Conservation (phyloP, 2,329 filamentous ascomycete species). For the Fusarium sacchari region DNA sequence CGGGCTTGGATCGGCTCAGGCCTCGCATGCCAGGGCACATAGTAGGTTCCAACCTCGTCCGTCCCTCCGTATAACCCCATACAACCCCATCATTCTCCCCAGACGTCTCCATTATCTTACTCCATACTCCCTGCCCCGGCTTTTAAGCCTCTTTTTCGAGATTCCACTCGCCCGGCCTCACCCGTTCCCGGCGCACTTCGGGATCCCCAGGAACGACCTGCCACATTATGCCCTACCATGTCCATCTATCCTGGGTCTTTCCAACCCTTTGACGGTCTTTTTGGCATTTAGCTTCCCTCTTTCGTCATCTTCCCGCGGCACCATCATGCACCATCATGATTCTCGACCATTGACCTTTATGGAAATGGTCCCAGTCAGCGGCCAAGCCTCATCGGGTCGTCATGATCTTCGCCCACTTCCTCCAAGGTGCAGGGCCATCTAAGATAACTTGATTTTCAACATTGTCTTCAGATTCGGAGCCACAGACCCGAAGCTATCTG, state of each 20-base stretch:
- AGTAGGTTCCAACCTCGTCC: slow-evolving; percentile 14
- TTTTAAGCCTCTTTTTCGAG: slow-evolving; percentile 42
- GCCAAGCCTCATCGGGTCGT: slow-evolving; percentile 8
- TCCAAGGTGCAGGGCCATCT: slow-evolving; percentile 8
- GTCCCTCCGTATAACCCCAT: slow-evolving; percentile 31
- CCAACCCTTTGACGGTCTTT: slow-evolving; percentile 2
- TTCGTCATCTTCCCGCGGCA: slow-evolving; percentile 37
- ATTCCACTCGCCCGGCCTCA: slow-evolving; percentile 41
- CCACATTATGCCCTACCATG: slow-evolving; percentile 22
- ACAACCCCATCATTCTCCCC: slow-evolving; percentile 23
- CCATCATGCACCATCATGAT: slow-evolving; percentile 40
- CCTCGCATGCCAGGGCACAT: slow-evolving; percentile 29
- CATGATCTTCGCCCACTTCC: slow-evolving; percentile 21
- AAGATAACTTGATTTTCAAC: neutral
- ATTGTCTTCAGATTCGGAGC: slow-evolving; percentile 13
- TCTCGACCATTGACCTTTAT: slow-evolving; percentile 30
- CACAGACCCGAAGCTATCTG: slow-evolving; percentile 25
- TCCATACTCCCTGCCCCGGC: slow-evolving; percentile 37
- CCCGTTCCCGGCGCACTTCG: slow-evolving; percentile 42
- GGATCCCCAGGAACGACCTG: slow-evolving; percentile 44
- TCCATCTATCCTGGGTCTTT: slow-evolving; percentile 13
- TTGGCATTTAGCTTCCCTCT: slow-evolving; percentile 32
- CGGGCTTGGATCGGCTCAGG: slow-evolving; percentile 42
- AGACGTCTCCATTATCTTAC: slow-evolving; percentile 34
- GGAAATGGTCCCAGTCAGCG: slow-evolving; percentile 20